Conservation (phyloP, 306 rosid genomes). For the Acacia acuminata region DNA sequence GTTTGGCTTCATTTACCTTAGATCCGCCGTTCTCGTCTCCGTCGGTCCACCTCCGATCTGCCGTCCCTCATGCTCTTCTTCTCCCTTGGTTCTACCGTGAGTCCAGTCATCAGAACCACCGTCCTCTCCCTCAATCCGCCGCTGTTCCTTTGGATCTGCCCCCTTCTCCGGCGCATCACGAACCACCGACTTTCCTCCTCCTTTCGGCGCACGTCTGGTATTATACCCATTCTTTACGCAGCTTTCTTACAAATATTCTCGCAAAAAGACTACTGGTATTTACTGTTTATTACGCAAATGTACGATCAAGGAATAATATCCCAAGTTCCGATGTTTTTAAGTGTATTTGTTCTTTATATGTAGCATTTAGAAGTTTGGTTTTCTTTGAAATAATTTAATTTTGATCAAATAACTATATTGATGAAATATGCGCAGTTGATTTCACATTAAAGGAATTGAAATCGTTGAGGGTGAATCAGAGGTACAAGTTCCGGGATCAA, state of each 20-base stretch:
- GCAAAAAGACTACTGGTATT: neutral
- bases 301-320: neutral
- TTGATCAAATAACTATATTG: conserved; percentile 13
- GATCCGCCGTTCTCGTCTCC: too few species aligned
- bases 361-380: conserved; percentile 9
- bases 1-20: too few species aligned
- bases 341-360: neutral
- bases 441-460: conserved; percentile 74
- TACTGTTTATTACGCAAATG: neutral
- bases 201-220: too few species aligned
- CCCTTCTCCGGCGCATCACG: too few species aligned
- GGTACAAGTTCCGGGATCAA: conserved; percentile 74
- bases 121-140: too few species aligned
- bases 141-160: too few species aligned
- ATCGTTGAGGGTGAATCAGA: conserved; percentile 75
- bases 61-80: too few species aligned
- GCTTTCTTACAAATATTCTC: neutral
- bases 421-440: conserved; percentile 65
- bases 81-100: too few species aligned
- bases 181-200: too few species aligned
- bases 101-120: too few species aligned
- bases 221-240: neutral
- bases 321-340: neutral
- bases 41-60: too few species aligned
- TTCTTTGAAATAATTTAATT: conserved; percentile 4